Percentiles rank a stretch among this genome's conserved stretches.
These are phyloP conservation scores for Solanum chiquidenum DNA, from an alignment of 257 asterid genomes.

Conservation along the genomic window DNA sequence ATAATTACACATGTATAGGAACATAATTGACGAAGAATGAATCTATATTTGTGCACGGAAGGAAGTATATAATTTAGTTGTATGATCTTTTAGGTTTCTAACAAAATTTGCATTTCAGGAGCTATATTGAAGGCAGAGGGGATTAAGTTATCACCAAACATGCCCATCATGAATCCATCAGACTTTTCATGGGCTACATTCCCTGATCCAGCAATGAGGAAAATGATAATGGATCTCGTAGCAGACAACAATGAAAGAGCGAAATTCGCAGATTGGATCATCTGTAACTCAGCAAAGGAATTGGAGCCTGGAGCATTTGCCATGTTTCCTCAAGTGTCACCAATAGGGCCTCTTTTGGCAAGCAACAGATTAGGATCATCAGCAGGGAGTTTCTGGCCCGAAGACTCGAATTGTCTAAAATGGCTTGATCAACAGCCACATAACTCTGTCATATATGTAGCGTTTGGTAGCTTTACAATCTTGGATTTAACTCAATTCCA, in stretches of 20 bases:
- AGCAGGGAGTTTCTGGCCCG: constrained; percentile 39
- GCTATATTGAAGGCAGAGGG: constrained; percentile 18
- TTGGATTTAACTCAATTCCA: constrained; percentile 33
- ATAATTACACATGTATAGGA: background rate
- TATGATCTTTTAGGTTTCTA: background rate
- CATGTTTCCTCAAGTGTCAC: constrained; percentile 8
- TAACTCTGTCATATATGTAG: constrained; percentile 33
- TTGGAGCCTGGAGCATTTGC: constrained; percentile 36
- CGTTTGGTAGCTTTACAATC: constrained; percentile 50
- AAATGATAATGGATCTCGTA: constrained; percentile 11
- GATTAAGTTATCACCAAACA: constrained; percentile 32
- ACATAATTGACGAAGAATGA: background rate
- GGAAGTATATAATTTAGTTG: background rate
- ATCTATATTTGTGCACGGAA: too few relatives aligned
- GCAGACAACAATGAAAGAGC: background rate
- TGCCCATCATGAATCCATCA: constrained; percentile 30
- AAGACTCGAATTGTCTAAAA: constrained; percentile 24
- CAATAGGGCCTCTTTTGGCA: constrained; percentile 47
- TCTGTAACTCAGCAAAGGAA: constrained; percentile 41
- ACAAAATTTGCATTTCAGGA: constrained; percentile 16
- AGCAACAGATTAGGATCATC: constrained; percentile 34
- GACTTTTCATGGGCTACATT: constrained; percentile 25
- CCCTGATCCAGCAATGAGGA: constrained; percentile 19
- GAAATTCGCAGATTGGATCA: constrained; percentile 15
- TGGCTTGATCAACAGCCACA: constrained; percentile 50